Conservation (phyloP, 2,329 filamentous ascomycete species). For the Orbilia ellipsospora region DNA sequence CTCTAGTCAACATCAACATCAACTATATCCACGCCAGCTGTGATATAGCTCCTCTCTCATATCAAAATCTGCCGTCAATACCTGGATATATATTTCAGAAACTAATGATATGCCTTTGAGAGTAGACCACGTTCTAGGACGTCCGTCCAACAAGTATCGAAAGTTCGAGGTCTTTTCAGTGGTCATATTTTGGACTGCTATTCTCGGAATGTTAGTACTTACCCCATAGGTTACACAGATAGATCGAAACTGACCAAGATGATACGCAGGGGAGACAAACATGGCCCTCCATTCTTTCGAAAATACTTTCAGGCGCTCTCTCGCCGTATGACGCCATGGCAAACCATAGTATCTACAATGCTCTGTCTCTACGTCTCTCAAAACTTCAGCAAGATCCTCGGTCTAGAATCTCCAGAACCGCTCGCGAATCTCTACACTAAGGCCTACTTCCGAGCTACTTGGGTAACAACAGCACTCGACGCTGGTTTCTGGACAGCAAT, state of each 20-base stretch:
- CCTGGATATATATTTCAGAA: neutral
- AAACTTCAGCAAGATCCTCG: slow-evolving; percentile 92
- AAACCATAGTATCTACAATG: slow-evolving; percentile 85
- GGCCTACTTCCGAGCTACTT: slow-evolving; percentile 94
- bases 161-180: slow-evolving; percentile 93
- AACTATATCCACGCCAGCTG: no score
- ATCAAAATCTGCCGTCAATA: neutral
- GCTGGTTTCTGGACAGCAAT: slow-evolving; percentile 99
- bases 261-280: slow-evolving; percentile 75
- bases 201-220: slow-evolving; percentile 76
- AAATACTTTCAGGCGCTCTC: slow-evolving; percentile 77
- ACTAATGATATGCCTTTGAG: slow-evolving; percentile 31
- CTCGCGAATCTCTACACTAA: slow-evolving; percentile 92
- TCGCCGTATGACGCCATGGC: slow-evolving; percentile 83
- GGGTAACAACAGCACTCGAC: slow-evolving; percentile 93
- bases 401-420: slow-evolving; percentile 90
- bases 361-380: slow-evolving; percentile 90
- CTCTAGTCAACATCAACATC: slow-evolving; percentile 5
- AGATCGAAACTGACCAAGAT: slow-evolving; percentile 54
- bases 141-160: slow-evolving; percentile 88
- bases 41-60: neutral
- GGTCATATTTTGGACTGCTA: slow-evolving; percentile 88
- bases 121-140: slow-evolving; percentile 86
- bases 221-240: neutral
- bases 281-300: slow-evolving; percentile 83